Conservation (phyloP, 2,329 filamentous ascomycete species). For the Colletotrichum lentis region DNA sequence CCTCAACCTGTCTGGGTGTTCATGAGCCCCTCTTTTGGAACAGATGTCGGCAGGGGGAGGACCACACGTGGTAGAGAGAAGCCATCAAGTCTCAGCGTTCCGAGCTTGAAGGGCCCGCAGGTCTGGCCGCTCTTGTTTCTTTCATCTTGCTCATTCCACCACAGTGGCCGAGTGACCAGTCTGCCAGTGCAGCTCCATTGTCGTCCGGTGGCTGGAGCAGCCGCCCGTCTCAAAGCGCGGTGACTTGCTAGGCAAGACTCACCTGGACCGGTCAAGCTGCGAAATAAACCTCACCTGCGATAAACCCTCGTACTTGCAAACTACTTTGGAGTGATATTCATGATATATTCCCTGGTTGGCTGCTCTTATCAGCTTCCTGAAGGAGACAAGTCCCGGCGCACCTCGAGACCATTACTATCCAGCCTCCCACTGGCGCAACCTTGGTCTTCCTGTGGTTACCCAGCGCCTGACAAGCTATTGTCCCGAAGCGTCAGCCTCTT, state of each 20-base stretch:
- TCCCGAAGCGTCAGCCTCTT: not conserved
- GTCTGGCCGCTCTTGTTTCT: conserved; percentile 1
- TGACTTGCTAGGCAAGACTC: not conserved
- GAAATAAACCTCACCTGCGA: not conserved
- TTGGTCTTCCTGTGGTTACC: not conserved
- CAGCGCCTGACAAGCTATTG: not conserved
- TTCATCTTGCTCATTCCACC: not conserved
- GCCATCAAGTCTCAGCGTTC: conserved; percentile 22
- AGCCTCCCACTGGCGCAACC: conserved; percentile 5
- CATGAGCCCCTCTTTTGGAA: conserved; percentile 4
- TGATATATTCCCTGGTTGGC: not conserved
- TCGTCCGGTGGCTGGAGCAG: not conserved
- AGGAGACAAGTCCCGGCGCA: conserved; percentile 26
- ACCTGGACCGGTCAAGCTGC: not conserved
- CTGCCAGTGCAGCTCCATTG: not conserved
- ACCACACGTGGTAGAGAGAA: conserved; percentile 27
- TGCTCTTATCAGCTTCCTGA: conserved; percentile 19
- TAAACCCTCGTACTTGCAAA: not conserved
- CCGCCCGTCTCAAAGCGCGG: not conserved
- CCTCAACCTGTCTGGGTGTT: conserved; percentile 12
- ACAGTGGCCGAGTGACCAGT: not conserved
- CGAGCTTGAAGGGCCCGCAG: conserved; percentile 24
- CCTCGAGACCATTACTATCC: not conserved
- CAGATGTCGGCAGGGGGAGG: conserved; percentile 22
- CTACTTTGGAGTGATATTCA: not conserved